Evolutionary conservation across 163 green algal species (phyloP).

Genomic region (Prototheca wickerhamii): DNA sequence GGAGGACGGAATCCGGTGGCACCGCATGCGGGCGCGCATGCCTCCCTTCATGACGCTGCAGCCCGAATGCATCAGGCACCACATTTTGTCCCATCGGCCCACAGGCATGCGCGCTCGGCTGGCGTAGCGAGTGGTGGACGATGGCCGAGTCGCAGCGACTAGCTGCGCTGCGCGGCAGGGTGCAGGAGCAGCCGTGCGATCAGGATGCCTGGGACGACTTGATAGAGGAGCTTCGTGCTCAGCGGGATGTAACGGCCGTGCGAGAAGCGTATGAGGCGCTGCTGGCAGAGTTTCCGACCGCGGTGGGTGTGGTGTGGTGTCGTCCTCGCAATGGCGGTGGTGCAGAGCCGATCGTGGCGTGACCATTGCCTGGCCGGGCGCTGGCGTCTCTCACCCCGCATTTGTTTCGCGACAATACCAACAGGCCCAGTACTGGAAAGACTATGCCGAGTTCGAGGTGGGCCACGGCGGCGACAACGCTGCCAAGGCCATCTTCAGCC

Average conservation of each 20-base stretch:
- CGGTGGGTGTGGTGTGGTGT: conserved; percentile 24
- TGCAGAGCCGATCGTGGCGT: neutral
- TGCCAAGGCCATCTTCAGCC: conserved; percentile 71
- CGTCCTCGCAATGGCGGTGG: neutral
- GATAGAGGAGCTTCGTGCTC: conserved; percentile 13
- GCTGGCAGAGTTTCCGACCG: conserved; percentile 37
- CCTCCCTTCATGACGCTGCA: too few relatives aligned
- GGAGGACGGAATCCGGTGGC: too few relatives aligned
- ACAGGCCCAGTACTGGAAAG: conserved; percentile 65
- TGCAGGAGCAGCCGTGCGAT: conserved; percentile 27
- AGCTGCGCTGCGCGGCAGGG: conserved; percentile 1
- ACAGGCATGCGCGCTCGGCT: too few relatives aligned
- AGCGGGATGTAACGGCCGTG: conserved; percentile 6
- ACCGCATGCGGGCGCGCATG: too few relatives aligned
- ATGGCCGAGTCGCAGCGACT: conserved; percentile 11
- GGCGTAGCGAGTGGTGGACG: neutral
- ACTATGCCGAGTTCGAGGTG: conserved; percentile 74
- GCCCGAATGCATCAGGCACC: too few relatives aligned
- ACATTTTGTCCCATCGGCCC: too few relatives aligned
- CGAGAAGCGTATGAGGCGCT: conserved; percentile 32
- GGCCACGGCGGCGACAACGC: conserved; percentile 30
- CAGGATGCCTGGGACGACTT: conserved; percentile 27
- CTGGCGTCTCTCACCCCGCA: too few relatives aligned
- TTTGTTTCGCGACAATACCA: too few relatives aligned
- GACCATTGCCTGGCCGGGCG: too few relatives aligned